Base-by-base conservation (phyloP, 805 yeast genomes). In the Yarrowia bubula region DNA sequence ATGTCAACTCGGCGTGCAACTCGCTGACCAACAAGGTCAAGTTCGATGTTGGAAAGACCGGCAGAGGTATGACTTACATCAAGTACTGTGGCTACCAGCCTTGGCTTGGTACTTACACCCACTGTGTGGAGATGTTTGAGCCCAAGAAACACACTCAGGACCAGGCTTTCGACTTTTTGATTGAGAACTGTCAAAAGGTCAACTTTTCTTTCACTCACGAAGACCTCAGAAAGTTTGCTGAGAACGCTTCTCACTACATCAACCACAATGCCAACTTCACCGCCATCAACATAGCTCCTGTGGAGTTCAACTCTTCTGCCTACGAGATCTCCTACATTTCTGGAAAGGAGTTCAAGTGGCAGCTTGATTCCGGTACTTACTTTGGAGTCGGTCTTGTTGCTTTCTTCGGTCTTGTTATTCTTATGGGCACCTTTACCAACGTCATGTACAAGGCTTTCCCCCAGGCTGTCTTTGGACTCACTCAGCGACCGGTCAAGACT, bases 361-460 rank as follows among this genome's bases (percentile, higher is more conserved):
- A 58, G 43, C 33, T 61, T 17, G 65, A 61, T 32, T 47, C 44
- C 9, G 65, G 57, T 8, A 48, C 57, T n/a, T 61, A 61, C 47
- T 61, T 37, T 62, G 78, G 77, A 1, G 46, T 67, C 48, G 70
- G 66, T 1, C 67, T 75, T 6, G 57, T 75, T 1, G 73, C 68
- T 6, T 76, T 71, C 60, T 76, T 78, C 76, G 69, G 64, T 1
- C n/a, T 69, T 1, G 66, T 76, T 6, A 66, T 73, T 46, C 35
- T 68, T 9, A 48, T 61, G 4, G 76, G 72, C 1, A 38, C 70
- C 6, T 10, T 68, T 10, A 50, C 69, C 9, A 72, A 74, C 39
- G 55, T 65, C 8, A 46, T 67, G 14, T 55, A 66, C 18, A 64
- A 69, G 3, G 69, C 74, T 3, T 58, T 43, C 43, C 64, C 64